Evolutionary conservation across 495 filamentous ascomycete species (phyloP).

Genomic region (Tuber microsphaerosporum): DNA sequence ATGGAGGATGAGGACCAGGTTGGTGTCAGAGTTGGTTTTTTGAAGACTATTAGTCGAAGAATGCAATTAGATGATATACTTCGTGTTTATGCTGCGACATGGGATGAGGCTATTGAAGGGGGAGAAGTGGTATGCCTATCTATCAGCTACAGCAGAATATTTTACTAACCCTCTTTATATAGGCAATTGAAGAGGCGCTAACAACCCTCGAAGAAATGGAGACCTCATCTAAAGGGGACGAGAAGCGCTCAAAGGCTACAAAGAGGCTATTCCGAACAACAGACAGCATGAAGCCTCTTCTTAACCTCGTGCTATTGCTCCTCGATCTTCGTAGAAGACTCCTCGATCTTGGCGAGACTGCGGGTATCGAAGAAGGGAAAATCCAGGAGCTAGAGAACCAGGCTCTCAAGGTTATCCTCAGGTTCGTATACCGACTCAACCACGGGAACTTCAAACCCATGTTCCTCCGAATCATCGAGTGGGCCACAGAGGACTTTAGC

Average conservation of each 20-base stretch:
- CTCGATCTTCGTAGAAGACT: constrained; percentile 4
- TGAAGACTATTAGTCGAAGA: neutral
- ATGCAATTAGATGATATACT: neutral
- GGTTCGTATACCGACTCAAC: constrained; percentile 93
- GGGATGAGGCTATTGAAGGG: constrained; percentile 8
- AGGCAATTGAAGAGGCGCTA: neutral
- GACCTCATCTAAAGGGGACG: constrained; percentile 1
- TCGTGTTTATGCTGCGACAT: constrained; percentile 8
- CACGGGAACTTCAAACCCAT: constrained; percentile 93
- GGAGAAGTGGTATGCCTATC: neutral
- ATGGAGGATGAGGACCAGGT: constrained; percentile 51
- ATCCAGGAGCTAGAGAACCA: constrained; percentile 59
- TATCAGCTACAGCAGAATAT: neutral
- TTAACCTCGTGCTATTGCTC: neutral
- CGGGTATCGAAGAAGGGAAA: constrained; percentile 46
- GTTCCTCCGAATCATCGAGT: constrained; percentile 73
- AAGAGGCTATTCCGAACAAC: neutral
- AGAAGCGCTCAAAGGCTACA: neutral
- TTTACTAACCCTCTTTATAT: neutral
- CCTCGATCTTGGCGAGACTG: constrained; percentile 63
- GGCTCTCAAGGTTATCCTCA: constrained; percentile 62
- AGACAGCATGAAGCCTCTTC: neutral
- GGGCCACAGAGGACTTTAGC: constrained; percentile 51
- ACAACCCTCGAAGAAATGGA: neutral
- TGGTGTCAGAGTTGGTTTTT: constrained; percentile 34